phyloP scores from a whole-genome alignment of 441 rosid species.

The Syzygium syzygioides region DNA sequence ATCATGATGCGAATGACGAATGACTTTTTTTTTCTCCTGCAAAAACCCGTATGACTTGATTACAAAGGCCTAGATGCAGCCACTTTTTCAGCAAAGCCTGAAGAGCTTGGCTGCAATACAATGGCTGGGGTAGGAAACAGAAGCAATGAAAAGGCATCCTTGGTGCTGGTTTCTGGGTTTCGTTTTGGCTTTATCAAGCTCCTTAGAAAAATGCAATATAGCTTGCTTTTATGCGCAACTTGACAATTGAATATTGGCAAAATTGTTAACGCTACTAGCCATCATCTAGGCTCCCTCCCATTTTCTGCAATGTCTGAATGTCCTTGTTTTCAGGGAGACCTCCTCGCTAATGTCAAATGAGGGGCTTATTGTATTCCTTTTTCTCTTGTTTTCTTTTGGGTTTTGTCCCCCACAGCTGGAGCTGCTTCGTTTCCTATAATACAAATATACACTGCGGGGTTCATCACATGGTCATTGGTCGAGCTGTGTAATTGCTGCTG shows the following conservation, averaged over 20 bases:
- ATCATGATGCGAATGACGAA: background rate
- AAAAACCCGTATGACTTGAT: background rate
- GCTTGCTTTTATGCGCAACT: background rate
- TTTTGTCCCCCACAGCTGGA: background rate
- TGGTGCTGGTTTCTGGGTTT: background rate
- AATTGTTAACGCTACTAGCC: background rate
- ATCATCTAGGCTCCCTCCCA: background rate
- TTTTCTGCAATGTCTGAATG: background rate
- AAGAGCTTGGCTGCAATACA: background rate
- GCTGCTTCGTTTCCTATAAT: background rate
- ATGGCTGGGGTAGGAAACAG: background rate
- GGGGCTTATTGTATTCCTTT: background rate
- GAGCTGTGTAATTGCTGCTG: constrained; percentile 1
- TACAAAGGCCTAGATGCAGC: background rate
- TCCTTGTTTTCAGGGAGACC: constrained; percentile 2
- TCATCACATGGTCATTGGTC: background rate
- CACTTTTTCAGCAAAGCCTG: background rate
- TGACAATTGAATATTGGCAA: background rate
- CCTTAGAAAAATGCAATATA: background rate
- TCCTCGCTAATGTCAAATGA: background rate
- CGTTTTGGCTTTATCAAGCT: background rate
- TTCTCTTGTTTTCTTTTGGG: background rate
- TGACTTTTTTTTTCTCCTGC: background rate
- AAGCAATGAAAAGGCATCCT: background rate
- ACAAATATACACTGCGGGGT: background rate